Evolutionary conservation across 2,329 filamentous ascomycete species (phyloP).

Genomic region (Sclerotiophoma versabilis): DNA sequence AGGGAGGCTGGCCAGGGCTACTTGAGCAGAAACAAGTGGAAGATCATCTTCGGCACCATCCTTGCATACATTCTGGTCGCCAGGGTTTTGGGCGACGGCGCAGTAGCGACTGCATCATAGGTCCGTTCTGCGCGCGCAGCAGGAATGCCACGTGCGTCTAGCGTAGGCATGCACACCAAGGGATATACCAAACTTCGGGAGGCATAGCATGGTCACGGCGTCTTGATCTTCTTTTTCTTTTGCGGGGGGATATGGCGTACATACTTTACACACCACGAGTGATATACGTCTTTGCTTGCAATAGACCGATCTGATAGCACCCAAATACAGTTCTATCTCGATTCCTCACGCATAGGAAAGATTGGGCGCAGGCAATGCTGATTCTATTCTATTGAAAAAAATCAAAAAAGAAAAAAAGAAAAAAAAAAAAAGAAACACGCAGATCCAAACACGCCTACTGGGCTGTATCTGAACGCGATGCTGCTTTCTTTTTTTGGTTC

Average conservation of each 20-base stretch:
- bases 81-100: constrained; percentile 69
- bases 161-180: not conserved
- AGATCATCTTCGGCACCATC: constrained; percentile 72
- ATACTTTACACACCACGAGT: not conserved
- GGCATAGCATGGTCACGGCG: constrained; percentile 13
- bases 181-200: not conserved
- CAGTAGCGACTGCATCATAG: constrained; percentile 14
- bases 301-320: not conserved
- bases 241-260: not conserved
- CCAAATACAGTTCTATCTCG: too few relatives aligned
- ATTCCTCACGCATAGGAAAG: too few relatives aligned
- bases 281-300: not conserved
- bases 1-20: constrained; percentile 82
- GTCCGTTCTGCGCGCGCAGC: not conserved
- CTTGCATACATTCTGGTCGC: constrained; percentile 86
- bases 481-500: too few relatives aligned
- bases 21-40: constrained; percentile 79
- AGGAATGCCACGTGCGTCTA: not conserved
- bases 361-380: not conserved
- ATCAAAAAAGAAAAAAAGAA: not conserved
- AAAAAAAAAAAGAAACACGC: not conserved
- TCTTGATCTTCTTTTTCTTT: not conserved
- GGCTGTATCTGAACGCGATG: too few relatives aligned
- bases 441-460: not conserved
- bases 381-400: not conserved